Percentiles rank a stretch among this genome's conserved stretches.
Conservation (phyloP, 805 yeast species). For the Jamesozyma spencerorum region DNA sequence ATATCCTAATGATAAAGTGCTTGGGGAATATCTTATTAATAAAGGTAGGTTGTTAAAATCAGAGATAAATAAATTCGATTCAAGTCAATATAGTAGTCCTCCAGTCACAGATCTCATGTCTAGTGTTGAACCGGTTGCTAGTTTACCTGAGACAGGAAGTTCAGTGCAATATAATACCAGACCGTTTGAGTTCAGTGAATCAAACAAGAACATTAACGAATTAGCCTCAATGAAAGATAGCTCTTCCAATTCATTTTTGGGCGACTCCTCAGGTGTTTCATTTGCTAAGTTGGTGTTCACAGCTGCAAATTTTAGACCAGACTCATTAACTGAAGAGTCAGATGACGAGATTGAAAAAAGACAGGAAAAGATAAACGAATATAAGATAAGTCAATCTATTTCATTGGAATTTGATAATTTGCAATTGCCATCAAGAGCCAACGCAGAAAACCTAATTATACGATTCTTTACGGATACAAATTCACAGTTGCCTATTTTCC, state of each 20-base stretch:
- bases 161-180: slow-evolving; percentile 1
- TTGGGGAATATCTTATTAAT: slow-evolving; percentile 22
- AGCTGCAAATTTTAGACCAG: slow-evolving; percentile 54
- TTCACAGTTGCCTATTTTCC: slow-evolving; percentile 74
- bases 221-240: slow-evolving; percentile 17
- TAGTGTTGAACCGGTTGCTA: background rate
- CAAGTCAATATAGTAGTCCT: background rate
- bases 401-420: slow-evolving; percentile 14
- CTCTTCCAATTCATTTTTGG: slow-evolving; percentile 33
- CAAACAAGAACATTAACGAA: slow-evolving; percentile 17
- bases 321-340: slow-evolving; percentile 16
- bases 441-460: slow-evolving; percentile 57
- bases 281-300: slow-evolving; percentile 72
- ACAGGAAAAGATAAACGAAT: slow-evolving; percentile 12
- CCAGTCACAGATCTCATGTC: background rate
- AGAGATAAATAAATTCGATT: background rate
- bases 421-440: slow-evolving; percentile 54
- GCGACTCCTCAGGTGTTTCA: slow-evolving; percentile 52
- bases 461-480: slow-evolving; percentile 72
- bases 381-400: slow-evolving; percentile 15
- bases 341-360: slow-evolving; percentile 23
- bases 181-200: slow-evolving; percentile 16
- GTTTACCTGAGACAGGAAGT: slow-evolving; percentile 6
- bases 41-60: slow-evolving; percentile 12
- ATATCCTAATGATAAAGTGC: slow-evolving; percentile 14